Conservation (phyloP, 2,329 filamentous ascomycete genomes). For the Exophiala sideris region DNA sequence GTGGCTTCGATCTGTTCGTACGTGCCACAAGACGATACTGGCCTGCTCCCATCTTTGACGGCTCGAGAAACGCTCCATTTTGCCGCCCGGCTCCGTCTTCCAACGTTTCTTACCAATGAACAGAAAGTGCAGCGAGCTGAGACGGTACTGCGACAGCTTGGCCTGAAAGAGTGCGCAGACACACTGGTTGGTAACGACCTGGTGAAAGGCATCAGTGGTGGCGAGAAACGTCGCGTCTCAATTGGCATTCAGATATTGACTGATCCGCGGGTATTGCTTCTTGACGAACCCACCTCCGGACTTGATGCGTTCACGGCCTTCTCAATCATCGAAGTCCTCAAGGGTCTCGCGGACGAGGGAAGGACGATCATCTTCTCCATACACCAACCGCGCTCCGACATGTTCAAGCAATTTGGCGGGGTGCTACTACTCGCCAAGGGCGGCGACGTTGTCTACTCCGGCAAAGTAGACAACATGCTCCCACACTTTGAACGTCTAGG, state of each 20-base stretch:
- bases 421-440: conserved; percentile 69
- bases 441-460: conserved; percentile 71
- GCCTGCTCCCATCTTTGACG: conserved; percentile 73
- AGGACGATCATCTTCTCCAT: conserved; percentile 76
- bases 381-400: conserved; percentile 77
- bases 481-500: conserved; percentile 62
- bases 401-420: conserved; percentile 77
- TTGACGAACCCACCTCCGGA: conserved; percentile 81
- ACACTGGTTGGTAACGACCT: conserved; percentile 78
- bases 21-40: conserved; percentile 83
- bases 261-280: conserved; percentile 72
- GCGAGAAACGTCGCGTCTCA: conserved; percentile 76
- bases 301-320: conserved; percentile 73
- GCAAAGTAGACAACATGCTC: conserved; percentile 56
- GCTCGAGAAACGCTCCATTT: conserved; percentile 77
- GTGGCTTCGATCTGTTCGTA: conserved; percentile 66
- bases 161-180: conserved; percentile 65
- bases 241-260: conserved; percentile 80
- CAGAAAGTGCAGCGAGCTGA: conserved; percentile 65
- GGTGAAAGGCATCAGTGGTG: conserved; percentile 77
- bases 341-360: conserved; percentile 54
- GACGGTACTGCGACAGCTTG: conserved; percentile 67
- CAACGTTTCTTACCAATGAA: conserved; percentile 50
- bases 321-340: conserved; percentile 73
- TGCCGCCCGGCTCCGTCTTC: conserved; percentile 64